Conservation (phyloP, 2,329 filamentous ascomycete species). For the Sarocladiaceae sp. region DNA sequence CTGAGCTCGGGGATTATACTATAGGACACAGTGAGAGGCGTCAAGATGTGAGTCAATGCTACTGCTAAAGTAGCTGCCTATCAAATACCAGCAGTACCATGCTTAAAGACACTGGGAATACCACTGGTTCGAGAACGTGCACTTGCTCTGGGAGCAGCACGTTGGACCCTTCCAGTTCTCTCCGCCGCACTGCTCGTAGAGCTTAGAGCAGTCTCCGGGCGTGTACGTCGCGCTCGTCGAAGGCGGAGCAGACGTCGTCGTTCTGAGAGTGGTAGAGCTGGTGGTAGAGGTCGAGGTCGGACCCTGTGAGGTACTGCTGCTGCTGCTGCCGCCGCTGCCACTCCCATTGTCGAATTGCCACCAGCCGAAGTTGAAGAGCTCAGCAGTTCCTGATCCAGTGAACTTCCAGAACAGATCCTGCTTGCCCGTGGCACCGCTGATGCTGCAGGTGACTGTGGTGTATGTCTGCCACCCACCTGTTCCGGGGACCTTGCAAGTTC, state of each 20-base stretch:
- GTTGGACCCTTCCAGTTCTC: slow-evolving; percentile 18
- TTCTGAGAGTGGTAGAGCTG: not conserved
- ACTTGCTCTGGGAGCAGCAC: slow-evolving; percentile 18
- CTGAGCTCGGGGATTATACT: no score
- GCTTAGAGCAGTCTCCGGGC: not conserved
- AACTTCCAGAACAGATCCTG: slow-evolving; percentile 18
- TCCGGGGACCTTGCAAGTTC: slow-evolving; percentile 19
- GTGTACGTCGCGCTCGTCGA: not conserved
- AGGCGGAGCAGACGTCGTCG: not conserved
- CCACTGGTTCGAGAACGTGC: slow-evolving; percentile 20
- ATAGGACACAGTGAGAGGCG: no score
- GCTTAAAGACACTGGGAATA: slow-evolving; percentile 21
- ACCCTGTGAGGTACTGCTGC: not conserved
- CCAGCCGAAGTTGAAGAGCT: slow-evolving; percentile 20
- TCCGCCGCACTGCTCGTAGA: slow-evolving; percentile 20
- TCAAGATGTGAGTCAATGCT: no score
- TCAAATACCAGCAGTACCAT: no score
- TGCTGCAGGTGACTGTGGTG: slow-evolving; percentile 16
- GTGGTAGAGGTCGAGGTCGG: not conserved
- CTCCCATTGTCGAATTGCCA: slow-evolving; percentile 17
- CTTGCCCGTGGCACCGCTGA: slow-evolving; percentile 16
- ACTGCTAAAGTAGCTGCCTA: no score
- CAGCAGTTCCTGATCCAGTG: slow-evolving; percentile 14
- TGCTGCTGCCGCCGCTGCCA: not conserved
- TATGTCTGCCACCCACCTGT: slow-evolving; percentile 22